These are phyloP conservation scores for Climacium dendroides DNA, from an alignment of 225 moss, liverwort and hornwort species.

Conservation along the genomic window DNA sequence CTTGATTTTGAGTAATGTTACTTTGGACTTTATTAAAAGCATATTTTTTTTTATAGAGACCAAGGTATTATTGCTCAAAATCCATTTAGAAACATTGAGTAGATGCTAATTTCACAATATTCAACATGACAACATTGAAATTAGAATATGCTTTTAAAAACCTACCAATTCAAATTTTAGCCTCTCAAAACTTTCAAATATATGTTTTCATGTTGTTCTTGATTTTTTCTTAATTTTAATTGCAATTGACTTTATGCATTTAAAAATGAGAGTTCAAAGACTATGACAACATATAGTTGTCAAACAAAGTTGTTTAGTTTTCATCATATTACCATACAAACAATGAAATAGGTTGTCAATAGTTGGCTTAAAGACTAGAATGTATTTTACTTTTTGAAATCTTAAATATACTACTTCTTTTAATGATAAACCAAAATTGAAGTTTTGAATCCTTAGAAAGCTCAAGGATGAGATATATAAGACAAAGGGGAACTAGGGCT, in stretches of 20 bases:
- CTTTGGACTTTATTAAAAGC: not conserved
- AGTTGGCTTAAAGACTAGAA: not conserved
- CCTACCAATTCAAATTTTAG: not conserved
- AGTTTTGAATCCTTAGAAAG: not conserved
- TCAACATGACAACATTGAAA: not conserved
- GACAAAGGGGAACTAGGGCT: not conserved
- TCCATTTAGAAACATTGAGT: not conserved
- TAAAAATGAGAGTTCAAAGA: not conserved
- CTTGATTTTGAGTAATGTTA: accelerated
- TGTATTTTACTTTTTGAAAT: not conserved
- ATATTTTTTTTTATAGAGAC: not conserved
- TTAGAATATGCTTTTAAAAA: accelerated
- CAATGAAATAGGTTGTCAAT: not conserved
- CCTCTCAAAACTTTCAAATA: not conserved
- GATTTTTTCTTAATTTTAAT: not conserved
- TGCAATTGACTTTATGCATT: not conserved
- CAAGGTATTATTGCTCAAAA: not conserved
- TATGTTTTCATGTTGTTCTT: too few species aligned
- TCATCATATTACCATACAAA: accelerated
- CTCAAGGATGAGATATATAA: not conserved
- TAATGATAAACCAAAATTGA: too few species aligned
- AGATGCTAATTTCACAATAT: not conserved
- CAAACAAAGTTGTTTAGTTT: accelerated
- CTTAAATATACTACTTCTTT: not conserved
- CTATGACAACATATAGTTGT: not conserved